Evolutionary conservation across 805 yeast species (phyloP), one percentile per base, ranked within the genome.

Genomic region (Candida chauliodis): DNA sequence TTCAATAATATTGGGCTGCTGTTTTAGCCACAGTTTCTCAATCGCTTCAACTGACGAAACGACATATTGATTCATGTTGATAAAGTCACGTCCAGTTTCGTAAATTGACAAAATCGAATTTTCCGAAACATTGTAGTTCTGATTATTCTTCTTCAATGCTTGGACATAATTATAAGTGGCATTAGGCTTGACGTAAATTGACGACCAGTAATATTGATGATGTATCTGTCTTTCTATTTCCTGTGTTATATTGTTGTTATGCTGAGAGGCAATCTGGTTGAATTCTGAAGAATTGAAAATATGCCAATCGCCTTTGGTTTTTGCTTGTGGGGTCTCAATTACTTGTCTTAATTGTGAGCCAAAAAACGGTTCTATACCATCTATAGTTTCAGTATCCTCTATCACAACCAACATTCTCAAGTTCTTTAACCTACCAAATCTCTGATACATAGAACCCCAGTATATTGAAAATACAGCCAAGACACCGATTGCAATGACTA

Each of bases 11-110:
- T 44, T 38, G 44, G 51, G 27, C 48, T 52, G 52, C 41, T 51
- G 53, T n/a, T 18, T 34, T 29, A 60, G 41, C 59, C 67, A 63
- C 8, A 49, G 30, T 0, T 34, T 36, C 33, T 68, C 71, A 16
- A 82, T 53, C 1, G 30, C 39, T 10, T 49, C 42, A n/a, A 79
- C 43, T 5, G 68, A 52, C 0, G 81, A 76, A 0, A 64, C 50
- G 10, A 63, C 53, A 34, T 69, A 72, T 2, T 68, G 48, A 7
- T 46, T 53, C 64, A 80, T 66, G 23, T 73, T 69, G 14, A 64
- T 45, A 26, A 75, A 67, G 53, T 84, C 91, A 48, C 89, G 63
- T 5, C 82, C 87, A 1, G 84, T 71, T 53, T 80, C 86, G 52
- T 74, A 81, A 31, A 69, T 52, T 5, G 66, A 56, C n/a, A 61